Conservation (phyloP, 2,329 filamentous ascomycete genomes). For the Colletotrichum sansevieriae region DNA sequence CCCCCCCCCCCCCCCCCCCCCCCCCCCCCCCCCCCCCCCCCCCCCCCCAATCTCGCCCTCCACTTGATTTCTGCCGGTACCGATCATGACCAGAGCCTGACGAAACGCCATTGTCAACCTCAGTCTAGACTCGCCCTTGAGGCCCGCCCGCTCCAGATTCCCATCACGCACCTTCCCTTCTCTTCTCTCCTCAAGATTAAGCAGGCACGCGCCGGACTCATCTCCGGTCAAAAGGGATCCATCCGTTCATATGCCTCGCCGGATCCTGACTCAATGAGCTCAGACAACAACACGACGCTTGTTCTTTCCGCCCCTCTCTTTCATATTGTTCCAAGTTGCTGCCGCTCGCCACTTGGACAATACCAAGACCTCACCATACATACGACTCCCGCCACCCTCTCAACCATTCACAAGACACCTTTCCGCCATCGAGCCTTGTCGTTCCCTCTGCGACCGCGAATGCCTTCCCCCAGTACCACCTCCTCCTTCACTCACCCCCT, state of each 20-base stretch:
- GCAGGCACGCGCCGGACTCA: not conserved
- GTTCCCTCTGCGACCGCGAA: conserved; percentile 9
- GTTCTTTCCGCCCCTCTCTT: conserved; percentile 7
- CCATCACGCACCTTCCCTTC: not conserved
- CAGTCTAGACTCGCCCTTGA: not conserved
- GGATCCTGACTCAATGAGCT: not conserved
- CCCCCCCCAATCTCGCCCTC: conserved; percentile 17
- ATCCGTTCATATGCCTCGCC: not conserved
- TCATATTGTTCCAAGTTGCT: conserved; percentile 26
- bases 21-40: no score
- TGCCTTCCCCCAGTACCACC: conserved; percentile 3
- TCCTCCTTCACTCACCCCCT: conserved; percentile 1
- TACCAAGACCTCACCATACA: not conserved
- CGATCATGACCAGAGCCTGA: conserved; percentile 4
- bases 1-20: no score
- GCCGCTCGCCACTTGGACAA: conserved; percentile 18
- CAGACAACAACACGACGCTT: not conserved
- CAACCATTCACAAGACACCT: conserved; percentile 2
- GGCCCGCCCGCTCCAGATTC: conserved; percentile 3
- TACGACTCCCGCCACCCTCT: conserved; percentile 7
- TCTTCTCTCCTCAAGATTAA: not conserved
- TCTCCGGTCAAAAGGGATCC: not conserved
- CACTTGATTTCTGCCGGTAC: conserved; percentile 15
- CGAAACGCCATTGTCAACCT: conserved; percentile 3
- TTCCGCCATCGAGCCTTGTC: conserved; percentile 2